Percentiles rank a stretch among this genome's conserved stretches.
These are phyloP conservation scores for Mycena citricolor DNA, from an alignment of 1,284 basidiomycete genomes.

Conservation along the genomic window DNA sequence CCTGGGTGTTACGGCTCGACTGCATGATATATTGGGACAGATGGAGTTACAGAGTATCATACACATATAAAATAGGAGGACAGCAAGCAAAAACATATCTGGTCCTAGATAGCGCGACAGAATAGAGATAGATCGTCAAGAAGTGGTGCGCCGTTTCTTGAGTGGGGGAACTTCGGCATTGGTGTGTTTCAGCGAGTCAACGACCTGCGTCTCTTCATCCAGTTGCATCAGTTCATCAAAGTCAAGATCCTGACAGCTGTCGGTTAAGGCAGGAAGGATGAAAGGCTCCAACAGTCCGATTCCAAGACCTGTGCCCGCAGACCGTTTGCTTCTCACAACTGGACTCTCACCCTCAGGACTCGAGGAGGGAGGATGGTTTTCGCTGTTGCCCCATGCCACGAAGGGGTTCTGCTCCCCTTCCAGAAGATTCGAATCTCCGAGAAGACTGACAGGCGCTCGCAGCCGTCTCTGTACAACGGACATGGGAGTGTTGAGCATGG, in stretches of 20 bases:
- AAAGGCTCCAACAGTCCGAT: slow-evolving; percentile 60
- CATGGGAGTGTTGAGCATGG: slow-evolving; percentile 15
- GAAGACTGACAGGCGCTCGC: slow-evolving; percentile 33
- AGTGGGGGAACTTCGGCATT: slow-evolving; percentile 14
- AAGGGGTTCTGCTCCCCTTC: slow-evolving; percentile 19
- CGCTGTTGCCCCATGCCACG: slow-evolving; percentile 15
- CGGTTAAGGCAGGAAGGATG: slow-evolving; percentile 38
- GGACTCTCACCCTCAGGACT: slow-evolving; percentile 55
- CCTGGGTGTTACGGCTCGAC: no score
- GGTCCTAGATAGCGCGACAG: no score
- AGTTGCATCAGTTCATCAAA: slow-evolving; percentile 28
- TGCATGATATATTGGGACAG: no score
- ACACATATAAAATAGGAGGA: no score
- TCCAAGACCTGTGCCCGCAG: slow-evolving; percentile 42
- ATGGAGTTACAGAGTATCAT: no score
- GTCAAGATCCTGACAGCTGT: slow-evolving; percentile 31
- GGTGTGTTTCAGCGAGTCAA: slow-evolving; percentile 10
- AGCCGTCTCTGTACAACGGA: neutral
- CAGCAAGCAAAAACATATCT: no score
- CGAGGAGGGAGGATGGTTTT: slow-evolving; percentile 35
- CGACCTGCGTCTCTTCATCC: slow-evolving; percentile 24
- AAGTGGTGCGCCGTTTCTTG: slow-evolving; percentile 15
- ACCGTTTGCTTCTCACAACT: slow-evolving; percentile 48
- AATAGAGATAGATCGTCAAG: no score
- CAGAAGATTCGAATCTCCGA: slow-evolving; percentile 46